Conservation (phyloP, 169 alveolate genomes). For the Eimeria acervulina region DNA sequence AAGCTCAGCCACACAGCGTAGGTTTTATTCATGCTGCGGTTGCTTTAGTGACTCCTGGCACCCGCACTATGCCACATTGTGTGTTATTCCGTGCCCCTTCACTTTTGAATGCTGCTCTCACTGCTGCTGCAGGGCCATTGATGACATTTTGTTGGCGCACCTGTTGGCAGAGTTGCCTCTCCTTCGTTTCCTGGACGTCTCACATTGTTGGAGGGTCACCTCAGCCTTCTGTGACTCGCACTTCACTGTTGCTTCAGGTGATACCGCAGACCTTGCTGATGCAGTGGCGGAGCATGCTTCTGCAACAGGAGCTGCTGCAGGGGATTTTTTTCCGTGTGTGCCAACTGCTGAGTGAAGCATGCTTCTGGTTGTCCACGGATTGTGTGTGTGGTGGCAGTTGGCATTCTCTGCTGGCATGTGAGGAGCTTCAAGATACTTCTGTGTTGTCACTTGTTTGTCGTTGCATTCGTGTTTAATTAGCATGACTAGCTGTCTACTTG, state of each 20-base stretch:
- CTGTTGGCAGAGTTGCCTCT: conserved; percentile 71
- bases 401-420: background rate
- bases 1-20: conserved; percentile 71
- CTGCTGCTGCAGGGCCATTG: conserved; percentile 75
- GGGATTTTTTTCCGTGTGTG: background rate
- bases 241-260: conserved; percentile 64
- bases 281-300: background rate
- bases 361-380: background rate
- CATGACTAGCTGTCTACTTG: background rate
- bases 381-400: background rate
- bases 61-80: background rate
- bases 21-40: background rate
- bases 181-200: conserved; percentile 78
- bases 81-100: background rate
- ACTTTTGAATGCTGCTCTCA: background rate
- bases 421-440: background rate
- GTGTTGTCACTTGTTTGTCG: background rate
- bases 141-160: conserved; percentile 61
- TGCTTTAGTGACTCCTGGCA: background rate
- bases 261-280: background rate
- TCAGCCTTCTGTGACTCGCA: conserved; percentile 76
- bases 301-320: background rate
- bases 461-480: background rate
- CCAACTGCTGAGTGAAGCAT: background rate
- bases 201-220: conserved; percentile 83